Evolutionary conservation across 2,329 filamentous ascomycete species (phyloP).

Genomic region (Mollisia scopiformis): DNA sequence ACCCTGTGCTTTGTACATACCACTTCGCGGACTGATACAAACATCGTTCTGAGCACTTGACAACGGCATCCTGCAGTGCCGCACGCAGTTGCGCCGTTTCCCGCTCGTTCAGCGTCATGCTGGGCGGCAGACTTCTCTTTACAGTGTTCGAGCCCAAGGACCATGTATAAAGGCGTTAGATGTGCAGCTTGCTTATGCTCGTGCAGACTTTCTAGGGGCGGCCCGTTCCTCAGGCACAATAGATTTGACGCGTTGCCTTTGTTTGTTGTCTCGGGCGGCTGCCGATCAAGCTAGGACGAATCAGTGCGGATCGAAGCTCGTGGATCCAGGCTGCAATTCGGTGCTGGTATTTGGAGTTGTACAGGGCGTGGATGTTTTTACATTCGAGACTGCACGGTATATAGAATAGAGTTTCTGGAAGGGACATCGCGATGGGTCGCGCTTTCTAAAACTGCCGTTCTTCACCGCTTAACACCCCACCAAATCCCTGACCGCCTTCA

Average conservation of each 20-base stretch:
- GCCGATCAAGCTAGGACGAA: not conserved
- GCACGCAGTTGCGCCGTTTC: slow-evolving; percentile 58
- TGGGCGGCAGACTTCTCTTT: not conserved
- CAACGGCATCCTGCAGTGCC: slow-evolving; percentile 80
- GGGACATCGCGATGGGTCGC: not conserved
- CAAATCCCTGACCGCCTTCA: slow-evolving; percentile 15
- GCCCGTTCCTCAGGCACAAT: slow-evolving; percentile 6
- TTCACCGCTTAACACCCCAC: slow-evolving; percentile 12
- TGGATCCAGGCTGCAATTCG: not conserved
- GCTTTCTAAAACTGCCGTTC: not conserved
- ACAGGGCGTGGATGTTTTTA: not conserved
- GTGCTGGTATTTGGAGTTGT: not conserved
- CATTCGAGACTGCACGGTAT: not conserved
- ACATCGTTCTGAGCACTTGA: slow-evolving; percentile 92
- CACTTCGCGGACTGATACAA: slow-evolving; percentile 97
- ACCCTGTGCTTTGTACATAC: slow-evolving; percentile 48
- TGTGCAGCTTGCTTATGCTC: not conserved
- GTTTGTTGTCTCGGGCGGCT: not conserved
- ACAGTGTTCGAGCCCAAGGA: not conserved
- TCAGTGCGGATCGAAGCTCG: not conserved
- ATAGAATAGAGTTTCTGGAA: not conserved
- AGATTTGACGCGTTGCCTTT: not conserved
- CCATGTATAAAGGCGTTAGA: not conserved
- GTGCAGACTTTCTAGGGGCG: not conserved
- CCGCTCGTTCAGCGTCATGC: slow-evolving; percentile 49